phyloP scores from a whole-genome alignment of 2,329 filamentous ascomycete species.

The Bimuria novae-zelandiae region DNA sequence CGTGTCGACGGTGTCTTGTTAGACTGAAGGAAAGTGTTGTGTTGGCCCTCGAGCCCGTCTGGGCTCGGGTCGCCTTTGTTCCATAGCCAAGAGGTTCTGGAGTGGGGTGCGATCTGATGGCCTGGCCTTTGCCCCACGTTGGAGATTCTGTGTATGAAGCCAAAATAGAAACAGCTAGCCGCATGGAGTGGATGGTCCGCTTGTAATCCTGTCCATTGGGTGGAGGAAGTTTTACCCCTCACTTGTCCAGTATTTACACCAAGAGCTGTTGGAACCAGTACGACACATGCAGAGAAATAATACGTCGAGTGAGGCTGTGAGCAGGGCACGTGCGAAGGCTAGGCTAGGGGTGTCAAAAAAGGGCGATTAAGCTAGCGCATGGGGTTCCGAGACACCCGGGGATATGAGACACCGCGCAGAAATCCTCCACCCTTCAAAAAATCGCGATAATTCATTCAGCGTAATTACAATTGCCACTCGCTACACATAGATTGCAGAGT shows the following conservation, averaged over 20 bases:
- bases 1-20: not conserved
- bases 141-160: too few relatives aligned
- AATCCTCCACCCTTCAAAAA: too few relatives aligned
- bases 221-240: not conserved
- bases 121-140: not conserved
- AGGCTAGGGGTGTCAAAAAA: too few relatives aligned
- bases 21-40: not conserved
- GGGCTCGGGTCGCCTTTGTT: not conserved
- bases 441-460: too few relatives aligned
- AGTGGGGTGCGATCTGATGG: not conserved
- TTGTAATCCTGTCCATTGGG: not conserved
- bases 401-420: too few relatives aligned
- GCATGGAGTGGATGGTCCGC: not conserved
- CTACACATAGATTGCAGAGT: too few relatives aligned
- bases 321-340: too few relatives aligned
- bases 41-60: not conserved
- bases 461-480: too few relatives aligned
- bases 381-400: too few relatives aligned
- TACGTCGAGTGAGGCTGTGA: too few relatives aligned
- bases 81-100: not conserved
- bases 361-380: too few relatives aligned
- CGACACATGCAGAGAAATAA: too few relatives aligned
- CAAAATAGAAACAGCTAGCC: constrained; percentile 1
- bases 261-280: not conserved
- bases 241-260: not conserved